Conservation (phyloP, 2,329 filamentous ascomycete species). For the Pseudogymnoascus sp. region DNA sequence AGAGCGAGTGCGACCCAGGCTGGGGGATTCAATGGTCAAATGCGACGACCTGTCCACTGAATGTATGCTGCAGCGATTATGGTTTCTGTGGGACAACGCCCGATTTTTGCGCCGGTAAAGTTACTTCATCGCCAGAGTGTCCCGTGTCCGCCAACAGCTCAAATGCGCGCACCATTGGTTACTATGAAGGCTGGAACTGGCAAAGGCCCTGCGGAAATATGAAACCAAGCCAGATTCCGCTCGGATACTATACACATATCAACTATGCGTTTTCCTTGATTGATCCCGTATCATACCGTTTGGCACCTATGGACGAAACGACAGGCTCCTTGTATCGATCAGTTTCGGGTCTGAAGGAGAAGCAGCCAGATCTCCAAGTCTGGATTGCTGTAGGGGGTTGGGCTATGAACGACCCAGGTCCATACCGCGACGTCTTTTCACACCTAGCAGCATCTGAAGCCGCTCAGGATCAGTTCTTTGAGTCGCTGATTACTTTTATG, state of each 20-base stretch:
- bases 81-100: conserved; percentile 20
- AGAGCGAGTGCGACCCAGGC: conserved; percentile 29
- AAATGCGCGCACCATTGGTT: conserved; percentile 26
- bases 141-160: not conserved
- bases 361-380: conserved; percentile 22
- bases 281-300: conserved; percentile 29
- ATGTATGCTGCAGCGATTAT: conserved; percentile 27
- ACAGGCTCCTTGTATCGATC: conserved; percentile 14
- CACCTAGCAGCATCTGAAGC: conserved; percentile 19
- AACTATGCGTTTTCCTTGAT: conserved; percentile 35
- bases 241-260: conserved; percentile 14
- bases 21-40: conserved; percentile 19
- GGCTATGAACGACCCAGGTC: conserved; percentile 30
- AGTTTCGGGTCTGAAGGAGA: conserved; percentile 27
- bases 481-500: conserved; percentile 34
- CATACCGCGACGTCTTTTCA: conserved; percentile 20
- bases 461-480: conserved; percentile 30
- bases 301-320: conserved; percentile 23
- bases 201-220: conserved; percentile 20
- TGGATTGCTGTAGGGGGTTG: conserved; percentile 35
- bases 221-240: conserved; percentile 19
- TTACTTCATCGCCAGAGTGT: too few relatives aligned
- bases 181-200: conserved; percentile 31
- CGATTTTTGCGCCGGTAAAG: conserved; percentile 14
- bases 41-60: conserved; percentile 25